A percentile compares a stretch with the other conserved stretches of the same genome.
These are phyloP conservation scores for Chaetomium cochliodes DNA, from an alignment of 495 filamentous ascomycete genomes.

Conservation along the genomic window DNA sequence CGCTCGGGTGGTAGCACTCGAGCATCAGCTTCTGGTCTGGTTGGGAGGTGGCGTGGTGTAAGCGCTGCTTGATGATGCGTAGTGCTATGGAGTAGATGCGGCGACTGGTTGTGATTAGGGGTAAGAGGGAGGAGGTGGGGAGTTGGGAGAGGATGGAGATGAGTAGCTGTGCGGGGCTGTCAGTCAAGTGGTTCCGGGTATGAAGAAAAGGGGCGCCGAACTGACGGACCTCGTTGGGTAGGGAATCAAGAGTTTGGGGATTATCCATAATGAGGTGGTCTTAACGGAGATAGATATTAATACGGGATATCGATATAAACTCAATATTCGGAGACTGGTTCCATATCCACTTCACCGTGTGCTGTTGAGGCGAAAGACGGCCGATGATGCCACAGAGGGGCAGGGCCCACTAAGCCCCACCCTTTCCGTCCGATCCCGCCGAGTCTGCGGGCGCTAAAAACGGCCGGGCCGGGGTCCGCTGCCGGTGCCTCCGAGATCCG, in stretches of 20 bases:
- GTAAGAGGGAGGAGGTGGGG: constrained; percentile 59
- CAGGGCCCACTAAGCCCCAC: background rate
- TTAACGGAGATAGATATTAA: background rate
- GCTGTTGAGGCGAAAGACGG: background rate
- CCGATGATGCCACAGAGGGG: background rate
- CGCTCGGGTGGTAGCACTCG: constrained; percentile 73
- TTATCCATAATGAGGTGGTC: constrained; percentile 26
- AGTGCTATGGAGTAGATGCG: constrained; percentile 66
- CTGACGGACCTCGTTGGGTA: constrained; percentile 47
- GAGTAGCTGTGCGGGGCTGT: constrained; percentile 55
- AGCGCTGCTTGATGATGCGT: constrained; percentile 65
- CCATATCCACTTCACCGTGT: too few relatives aligned
- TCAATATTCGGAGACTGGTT: background rate
- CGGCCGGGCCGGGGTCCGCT: background rate
- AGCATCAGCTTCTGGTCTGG: constrained; percentile 65
- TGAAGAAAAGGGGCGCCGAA: background rate
- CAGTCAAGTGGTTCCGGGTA: background rate
- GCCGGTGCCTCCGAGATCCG: background rate
- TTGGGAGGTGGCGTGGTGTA: constrained; percentile 56
- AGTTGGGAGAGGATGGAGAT: constrained; percentile 62
- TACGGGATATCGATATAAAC: background rate
- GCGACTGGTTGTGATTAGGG: constrained; percentile 58
- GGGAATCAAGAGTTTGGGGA: constrained; percentile 36
- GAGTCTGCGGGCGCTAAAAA: background rate
- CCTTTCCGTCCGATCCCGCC: background rate